Base-by-base conservation (phyloP, 2,329 filamentous ascomycete genomes). In the Nemania sp. region DNA sequence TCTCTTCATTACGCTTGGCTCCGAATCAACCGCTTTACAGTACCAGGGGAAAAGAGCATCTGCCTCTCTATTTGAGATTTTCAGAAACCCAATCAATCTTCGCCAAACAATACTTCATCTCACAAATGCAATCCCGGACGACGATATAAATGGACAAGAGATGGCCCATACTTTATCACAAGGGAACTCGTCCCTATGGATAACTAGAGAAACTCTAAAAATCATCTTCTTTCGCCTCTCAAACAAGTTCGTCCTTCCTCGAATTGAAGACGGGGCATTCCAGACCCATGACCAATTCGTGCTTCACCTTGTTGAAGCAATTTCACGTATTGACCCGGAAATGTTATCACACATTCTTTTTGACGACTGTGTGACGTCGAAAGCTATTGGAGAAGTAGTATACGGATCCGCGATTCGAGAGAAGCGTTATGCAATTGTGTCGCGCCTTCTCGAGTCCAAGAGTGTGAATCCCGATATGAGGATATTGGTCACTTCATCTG, bases 201-300 rank as follows among this genome's bases (percentile, higher is more conserved):
- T 58, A 5, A 26, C 47, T 1, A 64, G n/a, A 3, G 53, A 67
- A 52, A 35, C 55, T 1, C 27, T 67, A 1, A 67, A 55, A 51
- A 15, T 60, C 3, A 6, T 67, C 24, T 68, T 68, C 7, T 68
- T 62, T n/a, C 35, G 2, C 5, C 43, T 68, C 6, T 68, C 62
- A 47, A 68, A 68, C 45, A 59, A 62, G 1, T 0, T 15, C 13
- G 6, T 43, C 11, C n/a, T 41, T 1, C n/a, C n/a, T n/a, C n/a
- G n/a, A 15, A 13, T 4, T 8, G 29, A 32, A 4, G 4, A 32
- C 8, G 5, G 29, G 1, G 29, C 4, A 32, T 32, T 8, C 4
- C 29, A 8, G 8, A 20, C 5, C 18, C 55, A 68, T 47, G 66
- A 68, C 20, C 13, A 45, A 55, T 49, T 67, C 1, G 20, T 67